phyloP scores from a whole-genome alignment of 1,284 basidiomycete genomes.

The Sanghuangporus weigelae region DNA sequence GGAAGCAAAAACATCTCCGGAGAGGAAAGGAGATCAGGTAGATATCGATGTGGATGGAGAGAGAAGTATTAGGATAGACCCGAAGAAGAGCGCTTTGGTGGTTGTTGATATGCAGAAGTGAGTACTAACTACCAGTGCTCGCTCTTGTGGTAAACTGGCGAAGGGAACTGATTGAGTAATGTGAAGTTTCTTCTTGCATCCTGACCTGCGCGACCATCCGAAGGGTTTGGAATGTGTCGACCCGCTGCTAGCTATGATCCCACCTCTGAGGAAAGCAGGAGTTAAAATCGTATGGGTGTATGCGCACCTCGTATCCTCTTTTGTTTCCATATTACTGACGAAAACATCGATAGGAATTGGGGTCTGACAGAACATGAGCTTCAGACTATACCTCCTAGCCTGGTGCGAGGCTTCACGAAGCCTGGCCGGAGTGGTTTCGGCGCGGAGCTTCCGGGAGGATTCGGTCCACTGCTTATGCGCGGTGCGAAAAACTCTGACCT shows the following conservation, averaged over 20 bases:
- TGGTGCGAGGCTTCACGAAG: constrained; percentile 46
- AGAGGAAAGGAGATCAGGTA: constrained; percentile 35
- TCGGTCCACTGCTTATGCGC: constrained; percentile 58
- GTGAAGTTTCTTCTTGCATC: constrained; percentile 59
- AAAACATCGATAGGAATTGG: constrained; percentile 50
- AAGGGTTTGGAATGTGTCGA: constrained; percentile 54
- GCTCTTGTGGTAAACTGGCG: not conserved
- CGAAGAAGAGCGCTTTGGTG: constrained; percentile 47
- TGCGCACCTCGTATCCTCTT: constrained; percentile 28
- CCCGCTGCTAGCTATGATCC: constrained; percentile 46
- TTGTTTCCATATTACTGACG: not conserved
- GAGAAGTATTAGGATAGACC: constrained; percentile 46
- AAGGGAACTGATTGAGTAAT: not conserved
- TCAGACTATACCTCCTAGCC: constrained; percentile 53
- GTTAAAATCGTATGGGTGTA: constrained; percentile 62
- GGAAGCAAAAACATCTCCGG: constrained; percentile 18
- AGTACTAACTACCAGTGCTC: constrained; percentile 17
- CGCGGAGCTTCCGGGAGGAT: constrained; percentile 45
- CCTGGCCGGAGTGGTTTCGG: constrained; percentile 51
- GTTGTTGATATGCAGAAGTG: constrained; percentile 75
- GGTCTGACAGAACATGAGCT: constrained; percentile 61
- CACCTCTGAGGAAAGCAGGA: constrained; percentile 45
- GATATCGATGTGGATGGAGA: constrained; percentile 51
- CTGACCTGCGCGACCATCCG: constrained; percentile 50
- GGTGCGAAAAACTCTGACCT: constrained; percentile 49